Base-by-base conservation (phyloP, 805 yeast species). In the Huiozyma naganishii region DNA sequence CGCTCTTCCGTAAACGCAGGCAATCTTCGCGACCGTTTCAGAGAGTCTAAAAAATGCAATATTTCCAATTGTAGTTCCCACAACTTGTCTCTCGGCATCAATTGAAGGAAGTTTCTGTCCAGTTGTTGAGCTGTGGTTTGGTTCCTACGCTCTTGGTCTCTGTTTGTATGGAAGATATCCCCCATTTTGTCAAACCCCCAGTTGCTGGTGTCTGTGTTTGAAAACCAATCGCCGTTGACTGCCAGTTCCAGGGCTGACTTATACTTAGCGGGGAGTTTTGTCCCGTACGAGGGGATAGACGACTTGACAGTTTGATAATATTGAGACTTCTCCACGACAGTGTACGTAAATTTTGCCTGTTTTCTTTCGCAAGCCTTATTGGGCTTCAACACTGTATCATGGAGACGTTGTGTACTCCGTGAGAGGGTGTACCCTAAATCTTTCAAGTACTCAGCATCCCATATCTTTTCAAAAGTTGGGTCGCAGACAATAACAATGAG, bases 401-500 rank as follows among this genome's bases (percentile, higher is more conserved):
- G 50, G 9, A 60, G 52, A 7, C 43, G 42, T n/a, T 49, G 43
- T 44, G 58, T 55, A 39, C 58, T 49, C 10, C 48, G 40, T 27
- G 48, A 43, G 23, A 61, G 41, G 27, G 53, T 50, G 35, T 42
- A 53, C 29, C 55, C 51, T 27, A 59, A 35, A 27, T 58, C 57
- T 28, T 53, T 54, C 41, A 62, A 43, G 41, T 59, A 62, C 6
- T 52, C 51, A 9, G 44, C 42, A 17, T 60, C 61, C 56, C 61
- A 58, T 13, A 62, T 54, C 27, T 48, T 54, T 4, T 46, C 47
- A 39, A 61, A 61, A 6, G 42, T 38, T 1, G 48, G 42, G 29
- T 61, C 52, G 43, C 54, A 51, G 2, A 59, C 51, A n/a, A 61
- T 48, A 0, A 56, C 46, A 0, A 52, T 51, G n/a, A 59, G 42